Percentiles rank a stretch among this genome's conserved stretches.
Conservation (phyloP, 192 early-diverging fungal species). For the Coemansia sp. region DNA sequence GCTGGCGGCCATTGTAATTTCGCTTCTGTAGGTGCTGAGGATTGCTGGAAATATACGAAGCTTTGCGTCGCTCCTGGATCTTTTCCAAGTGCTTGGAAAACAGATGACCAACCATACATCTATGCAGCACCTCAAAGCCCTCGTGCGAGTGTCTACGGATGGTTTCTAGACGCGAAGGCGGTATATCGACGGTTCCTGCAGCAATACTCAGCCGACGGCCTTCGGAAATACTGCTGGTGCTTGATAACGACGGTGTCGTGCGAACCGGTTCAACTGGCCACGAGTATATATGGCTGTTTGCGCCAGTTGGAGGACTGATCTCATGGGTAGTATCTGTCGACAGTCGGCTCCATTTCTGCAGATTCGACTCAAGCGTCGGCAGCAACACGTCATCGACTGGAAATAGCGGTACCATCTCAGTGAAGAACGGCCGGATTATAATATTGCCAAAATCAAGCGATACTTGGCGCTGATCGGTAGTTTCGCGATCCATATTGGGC, state of each 20-base stretch:
- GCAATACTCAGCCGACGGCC: slow-evolving; percentile 52
- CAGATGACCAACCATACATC: slow-evolving; percentile 47
- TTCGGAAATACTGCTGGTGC: slow-evolving; percentile 24
- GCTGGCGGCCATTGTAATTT: neutral
- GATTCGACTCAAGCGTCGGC: slow-evolving; percentile 38
- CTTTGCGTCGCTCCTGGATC: slow-evolving; percentile 49
- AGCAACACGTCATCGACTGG: slow-evolving; percentile 66
- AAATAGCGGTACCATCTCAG: slow-evolving; percentile 75
- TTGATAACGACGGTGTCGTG: slow-evolving; percentile 18
- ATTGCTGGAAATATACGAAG: slow-evolving; percentile 31
- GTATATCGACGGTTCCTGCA: slow-evolving; percentile 55
- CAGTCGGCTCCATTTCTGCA: slow-evolving; percentile 50
- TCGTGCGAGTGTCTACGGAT: slow-evolving; percentile 52
- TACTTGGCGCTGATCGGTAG: slow-evolving; percentile 71
- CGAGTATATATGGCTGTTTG: slow-evolving; percentile 49
- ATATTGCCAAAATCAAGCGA: slow-evolving; percentile 82
- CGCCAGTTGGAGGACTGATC: slow-evolving; percentile 36
- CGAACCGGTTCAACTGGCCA: slow-evolving; percentile 33
- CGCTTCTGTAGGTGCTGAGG: slow-evolving; percentile 13
- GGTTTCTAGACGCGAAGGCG: slow-evolving; percentile 39
- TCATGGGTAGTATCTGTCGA: slow-evolving; percentile 37
- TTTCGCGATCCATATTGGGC: slow-evolving; percentile 85
- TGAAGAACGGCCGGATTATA: slow-evolving; percentile 84
- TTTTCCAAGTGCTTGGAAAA: slow-evolving; percentile 52
- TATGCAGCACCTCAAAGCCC: slow-evolving; percentile 48